Evolutionary conservation across 495 filamentous ascomycete genomes (phyloP).

Genomic region (Neurospora tetrasperma): DNA sequence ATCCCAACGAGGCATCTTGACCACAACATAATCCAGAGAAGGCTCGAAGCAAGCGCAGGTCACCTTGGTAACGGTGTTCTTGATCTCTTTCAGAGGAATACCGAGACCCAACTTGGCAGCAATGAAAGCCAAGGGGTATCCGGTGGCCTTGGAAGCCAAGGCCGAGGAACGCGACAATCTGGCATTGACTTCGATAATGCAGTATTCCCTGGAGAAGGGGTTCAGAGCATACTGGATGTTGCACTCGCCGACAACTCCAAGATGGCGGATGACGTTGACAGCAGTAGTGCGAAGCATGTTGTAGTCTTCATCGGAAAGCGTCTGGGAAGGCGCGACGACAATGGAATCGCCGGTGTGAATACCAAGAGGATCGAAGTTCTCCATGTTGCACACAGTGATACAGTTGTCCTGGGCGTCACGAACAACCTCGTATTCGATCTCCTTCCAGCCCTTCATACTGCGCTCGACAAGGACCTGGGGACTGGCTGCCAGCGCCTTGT

Average conservation of each 20-base stretch:
- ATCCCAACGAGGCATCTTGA: slow-evolving; percentile 98
- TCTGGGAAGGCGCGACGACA: slow-evolving; percentile 94
- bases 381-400: slow-evolving; percentile 99
- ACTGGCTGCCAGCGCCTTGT: slow-evolving; percentile 87
- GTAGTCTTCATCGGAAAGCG: slow-evolving; percentile 91
- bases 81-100: slow-evolving; percentile 93
- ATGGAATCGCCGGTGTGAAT: slow-evolving; percentile 99
- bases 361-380: slow-evolving; percentile 97
- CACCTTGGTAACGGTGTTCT: slow-evolving; percentile 89
- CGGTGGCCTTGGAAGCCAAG: slow-evolving; percentile 91
- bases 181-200: slow-evolving; percentile 98
- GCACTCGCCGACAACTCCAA: slow-evolving; percentile 95
- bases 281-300: slow-evolving; percentile 97
- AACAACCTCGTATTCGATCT: slow-evolving; percentile 97
- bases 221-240: slow-evolving; percentile 98
- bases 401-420: slow-evolving; percentile 95
- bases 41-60: slow-evolving; percentile 98
- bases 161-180: slow-evolving; percentile 91
- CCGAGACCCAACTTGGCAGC: slow-evolving; percentile 91
- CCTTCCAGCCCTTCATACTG: slow-evolving; percentile 99
- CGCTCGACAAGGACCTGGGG: slow-evolving; percentile 93
- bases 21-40: slow-evolving; percentile 96
- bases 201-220: slow-evolving; percentile 93
- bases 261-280: slow-evolving; percentile 96
- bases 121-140: slow-evolving; percentile 92